Evolutionary conservation across 805 yeast genomes (phyloP), one percentile per base, ranked within the genome.

Genomic region (Lipomyces sp.): DNA sequence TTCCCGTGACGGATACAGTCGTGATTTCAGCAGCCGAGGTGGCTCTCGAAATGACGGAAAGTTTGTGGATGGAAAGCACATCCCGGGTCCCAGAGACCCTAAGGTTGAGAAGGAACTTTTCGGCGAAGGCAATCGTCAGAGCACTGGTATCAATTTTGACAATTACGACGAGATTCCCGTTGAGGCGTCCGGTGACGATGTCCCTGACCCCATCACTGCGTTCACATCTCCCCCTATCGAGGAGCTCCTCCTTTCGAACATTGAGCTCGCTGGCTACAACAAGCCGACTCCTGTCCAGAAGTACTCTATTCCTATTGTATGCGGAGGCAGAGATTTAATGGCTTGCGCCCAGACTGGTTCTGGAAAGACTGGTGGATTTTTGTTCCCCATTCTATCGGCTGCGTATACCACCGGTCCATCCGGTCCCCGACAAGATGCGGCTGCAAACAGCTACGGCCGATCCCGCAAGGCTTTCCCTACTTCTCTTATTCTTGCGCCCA

Each of bases 321-420:
- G 91, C 53, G 81, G 76, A 54, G 88, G 90, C 65, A 81, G 96
- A 73, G 96, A 87, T 73, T 79, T 87, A 73, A 88, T 87, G 96
- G 96, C 96, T 33, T 88, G 96, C 80, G 96, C 96, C 53, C 96
- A 88, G 77, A 87, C 96, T 62, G 96, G 96, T 84, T 90, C 98
- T 53, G 99, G 99, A 81, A 93, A 93, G 77, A 93, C 99, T 68
- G 98, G 98, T 79, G 99, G 98, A 61, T 93, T 93, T 80, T 77
- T 93, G 69, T 93, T 93, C 86, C 98, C 99, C 59, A 95, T 93
- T 49, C 78, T 93, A 63, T 85, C 95, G 43, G 89, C 89, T 75
- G 86, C 95, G 55, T 93, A 84, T 74, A 75, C 80, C 70, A 80
- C 76, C 63, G 98, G 98, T 47, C 98, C 98, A 49, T 77, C 86